phyloP scores from a whole-genome alignment of 2,329 filamentous ascomycete species.

The Salinomyces thailandicus region DNA sequence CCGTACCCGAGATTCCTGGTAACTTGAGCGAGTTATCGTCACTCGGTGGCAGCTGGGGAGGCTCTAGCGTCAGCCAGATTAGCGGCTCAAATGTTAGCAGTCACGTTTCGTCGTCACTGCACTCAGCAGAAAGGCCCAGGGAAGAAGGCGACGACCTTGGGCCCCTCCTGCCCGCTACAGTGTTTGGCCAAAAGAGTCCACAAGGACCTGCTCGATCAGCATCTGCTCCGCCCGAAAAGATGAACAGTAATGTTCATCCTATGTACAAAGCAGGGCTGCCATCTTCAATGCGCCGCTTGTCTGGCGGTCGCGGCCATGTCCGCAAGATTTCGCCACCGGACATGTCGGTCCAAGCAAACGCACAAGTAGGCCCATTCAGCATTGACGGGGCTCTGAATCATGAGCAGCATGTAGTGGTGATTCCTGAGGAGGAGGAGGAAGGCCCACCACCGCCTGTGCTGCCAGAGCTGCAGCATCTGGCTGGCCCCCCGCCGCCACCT shows the following conservation, averaged over 20 bases:
- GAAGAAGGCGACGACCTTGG: conserved; percentile 31
- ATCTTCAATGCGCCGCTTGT: conserved; percentile 27
- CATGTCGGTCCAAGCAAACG: conserved; percentile 15
- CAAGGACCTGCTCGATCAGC: conserved; percentile 31
- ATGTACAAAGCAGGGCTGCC: conserved; percentile 25
- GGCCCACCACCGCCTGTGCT: conserved; percentile 39
- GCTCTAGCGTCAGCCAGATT: conserved; percentile 19
- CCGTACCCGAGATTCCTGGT: conserved; percentile 49
- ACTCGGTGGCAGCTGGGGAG: conserved; percentile 10
- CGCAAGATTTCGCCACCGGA: conserved; percentile 36
- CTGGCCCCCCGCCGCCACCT: conserved; percentile 37
- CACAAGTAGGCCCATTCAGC: conserved; percentile 22
- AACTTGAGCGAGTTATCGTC: conserved; percentile 26
- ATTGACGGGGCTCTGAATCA: conserved; percentile 46
- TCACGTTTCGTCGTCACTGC: conserved; percentile 7
- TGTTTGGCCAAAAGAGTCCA: conserved; percentile 33
- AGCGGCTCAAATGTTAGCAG: conserved; percentile 16
- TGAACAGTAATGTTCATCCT: conserved; percentile 19
- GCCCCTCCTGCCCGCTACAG: conserved; percentile 38
- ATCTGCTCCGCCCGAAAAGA: conserved; percentile 39
- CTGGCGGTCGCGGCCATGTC: conserved; percentile 27
- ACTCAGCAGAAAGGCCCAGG: conserved; percentile 29
- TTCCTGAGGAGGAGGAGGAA: conserved; percentile 26
- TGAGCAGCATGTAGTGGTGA: conserved; percentile 34
- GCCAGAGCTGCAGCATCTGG: conserved; percentile 52